A percentile compares a stretch with the other conserved stretches of the same genome.
Evolutionary conservation across 2,329 filamentous ascomycete species (phyloP).

Genomic region (Hypoxylon sp.): DNA sequence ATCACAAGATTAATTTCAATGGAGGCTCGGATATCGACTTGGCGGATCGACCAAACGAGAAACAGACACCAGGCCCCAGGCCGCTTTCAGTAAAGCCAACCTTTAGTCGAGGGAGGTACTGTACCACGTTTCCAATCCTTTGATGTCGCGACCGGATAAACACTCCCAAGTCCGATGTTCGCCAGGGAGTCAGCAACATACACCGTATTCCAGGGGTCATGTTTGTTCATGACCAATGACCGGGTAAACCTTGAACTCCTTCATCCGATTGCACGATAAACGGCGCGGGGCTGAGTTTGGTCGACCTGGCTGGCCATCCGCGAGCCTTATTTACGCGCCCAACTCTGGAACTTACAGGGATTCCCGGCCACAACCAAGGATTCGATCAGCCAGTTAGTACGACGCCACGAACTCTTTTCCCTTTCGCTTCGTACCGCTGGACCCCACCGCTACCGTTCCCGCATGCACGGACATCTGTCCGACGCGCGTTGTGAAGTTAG

Average conservation of each 20-base stretch:
- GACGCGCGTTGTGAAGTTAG: conserved; percentile 35
- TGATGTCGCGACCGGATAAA: conserved; percentile 40
- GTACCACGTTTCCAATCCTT: conserved; percentile 37
- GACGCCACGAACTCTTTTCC: conserved; percentile 48
- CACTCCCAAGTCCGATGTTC: conserved; percentile 39
- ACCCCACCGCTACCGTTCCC: conserved; percentile 45
- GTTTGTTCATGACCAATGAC: conserved; percentile 59
- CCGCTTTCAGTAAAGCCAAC: conserved; percentile 29
- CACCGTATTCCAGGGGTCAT: conserved; percentile 42
- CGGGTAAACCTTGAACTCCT: conserved; percentile 54
- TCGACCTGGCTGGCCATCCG: conserved; percentile 60
- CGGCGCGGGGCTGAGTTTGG: conserved; percentile 56
- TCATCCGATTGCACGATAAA: conserved; percentile 64
- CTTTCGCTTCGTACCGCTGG: conserved; percentile 46
- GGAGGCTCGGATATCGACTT: conserved; percentile 41
- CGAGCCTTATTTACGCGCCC: conserved; percentile 68
- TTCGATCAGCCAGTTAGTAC: conserved; percentile 46
- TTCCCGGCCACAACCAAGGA: conserved; percentile 48
- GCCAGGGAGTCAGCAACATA: conserved; percentile 32
- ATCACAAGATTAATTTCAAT: conserved; percentile 45
- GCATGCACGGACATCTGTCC: conserved; percentile 44
- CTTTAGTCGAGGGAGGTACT: conserved; percentile 27
- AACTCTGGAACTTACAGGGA: conserved; percentile 59
- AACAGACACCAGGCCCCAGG: conserved; percentile 28
- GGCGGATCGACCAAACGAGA: conserved; percentile 34